phyloP scores from a whole-genome alignment of 495 filamentous ascomycete species.

The Aspergillus sparsus region DNA sequence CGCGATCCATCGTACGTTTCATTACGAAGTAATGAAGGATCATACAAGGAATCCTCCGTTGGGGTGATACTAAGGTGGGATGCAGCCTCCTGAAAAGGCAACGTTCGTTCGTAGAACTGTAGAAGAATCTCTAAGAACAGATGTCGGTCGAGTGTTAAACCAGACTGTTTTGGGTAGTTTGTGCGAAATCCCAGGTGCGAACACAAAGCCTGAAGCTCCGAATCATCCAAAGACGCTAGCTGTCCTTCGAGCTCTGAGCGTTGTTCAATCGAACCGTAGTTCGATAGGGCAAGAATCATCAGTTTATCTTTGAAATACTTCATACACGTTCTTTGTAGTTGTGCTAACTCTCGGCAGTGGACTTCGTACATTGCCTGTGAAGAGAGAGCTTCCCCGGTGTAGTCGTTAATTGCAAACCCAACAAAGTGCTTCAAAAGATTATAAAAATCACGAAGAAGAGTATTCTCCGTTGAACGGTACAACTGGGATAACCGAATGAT shows the following conservation, averaged over 20 bases:
- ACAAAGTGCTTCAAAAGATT: conserved; percentile 79
- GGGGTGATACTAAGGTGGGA: conserved; percentile 72
- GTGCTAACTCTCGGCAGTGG: conserved; percentile 74
- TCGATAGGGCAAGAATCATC: conserved; percentile 85
- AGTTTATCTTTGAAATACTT: conserved; percentile 88
- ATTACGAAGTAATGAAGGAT: conserved; percentile 77
- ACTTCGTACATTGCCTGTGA: conserved; percentile 72
- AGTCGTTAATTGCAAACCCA: conserved; percentile 88
- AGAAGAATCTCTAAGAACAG: conserved; percentile 78
- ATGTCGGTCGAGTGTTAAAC: conserved; percentile 60
- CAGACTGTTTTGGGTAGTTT: conserved; percentile 70
- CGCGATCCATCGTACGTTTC: conserved; percentile 87
- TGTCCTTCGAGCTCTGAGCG: conserved; percentile 77
- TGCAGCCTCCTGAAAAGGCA: conserved; percentile 80
- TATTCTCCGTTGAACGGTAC: conserved; percentile 72
- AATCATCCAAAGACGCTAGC: conserved; percentile 67
- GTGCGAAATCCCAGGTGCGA: conserved; percentile 74
- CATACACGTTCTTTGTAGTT: conserved; percentile 77
- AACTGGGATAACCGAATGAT: conserved; percentile 78
- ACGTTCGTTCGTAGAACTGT: conserved; percentile 73
- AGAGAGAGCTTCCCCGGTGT: conserved; percentile 74
- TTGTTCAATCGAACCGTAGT: conserved; percentile 84
- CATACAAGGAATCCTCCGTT: conserved; percentile 82
- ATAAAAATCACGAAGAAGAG: conserved; percentile 79
- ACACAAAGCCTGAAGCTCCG: conserved; percentile 71